Base-by-base conservation (phyloP, 768 basidiomycete genomes). In the Tylopilus felleus region DNA sequence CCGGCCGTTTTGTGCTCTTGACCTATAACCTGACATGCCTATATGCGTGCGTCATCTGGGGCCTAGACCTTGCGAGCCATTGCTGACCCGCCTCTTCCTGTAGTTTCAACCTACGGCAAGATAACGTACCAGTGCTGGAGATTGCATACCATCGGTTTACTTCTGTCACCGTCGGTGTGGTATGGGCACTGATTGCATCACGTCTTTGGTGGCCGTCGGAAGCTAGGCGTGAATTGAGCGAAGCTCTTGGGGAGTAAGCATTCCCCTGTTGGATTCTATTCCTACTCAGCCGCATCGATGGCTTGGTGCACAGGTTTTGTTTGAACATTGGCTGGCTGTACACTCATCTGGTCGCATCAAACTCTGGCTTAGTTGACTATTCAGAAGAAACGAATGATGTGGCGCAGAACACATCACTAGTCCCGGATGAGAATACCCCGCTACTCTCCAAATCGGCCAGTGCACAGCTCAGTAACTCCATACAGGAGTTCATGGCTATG, bases 201-300 rank as follows among this genome's bases (percentile, higher is more conserved):
- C 77, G 92, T 44, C 87, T 88, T 58, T 93, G 94, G 90, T 98
- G 95, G 96, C 97, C 97, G 1, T 82, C 90, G 9, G 95, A 97
- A 64, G 97, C 97, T 0, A 76, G 96, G 43, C 76, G 89, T 38
- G 96, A 98, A 70, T 75, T 99, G 5, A 83, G 86, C 44, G 85
- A 84, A 56, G 86, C 84, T 0, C 77, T 98, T 6, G 87, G 92
- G 74, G 94, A 98, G 93, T 96, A 53, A 58, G 85, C 50, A 4
- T 22, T 31, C 1, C 13, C 1, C n/a, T 23, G 13, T 29, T 23
- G 17, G 1, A 25, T 47, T n/a, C 2, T 17, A 25, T n/a, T 19
- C n/a, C 14, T 17, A 16, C 19, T 38, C 33, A 49, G 8, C 31
- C 33, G n/a, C 25, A 36, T 10, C 17, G 13, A 29, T 28, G 44